Conservation (phyloP, 768 basidiomycete genomes). For the Lentinula aciculospora region DNA sequence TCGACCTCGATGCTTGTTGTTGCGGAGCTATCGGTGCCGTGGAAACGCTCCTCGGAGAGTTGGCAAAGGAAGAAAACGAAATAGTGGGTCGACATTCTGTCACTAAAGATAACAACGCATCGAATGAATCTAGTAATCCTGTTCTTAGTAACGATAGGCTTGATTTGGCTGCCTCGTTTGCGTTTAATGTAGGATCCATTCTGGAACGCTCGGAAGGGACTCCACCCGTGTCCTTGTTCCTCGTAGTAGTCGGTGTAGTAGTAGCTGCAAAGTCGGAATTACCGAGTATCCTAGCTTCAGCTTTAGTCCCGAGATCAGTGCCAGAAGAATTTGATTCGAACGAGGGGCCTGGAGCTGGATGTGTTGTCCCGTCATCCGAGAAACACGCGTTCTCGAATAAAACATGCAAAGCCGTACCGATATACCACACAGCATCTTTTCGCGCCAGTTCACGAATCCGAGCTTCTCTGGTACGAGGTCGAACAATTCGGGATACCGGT, state of each 20-base stretch:
- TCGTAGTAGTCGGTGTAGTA: not conserved
- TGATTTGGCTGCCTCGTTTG: not conserved
- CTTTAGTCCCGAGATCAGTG: not conserved
- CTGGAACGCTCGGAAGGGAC: not conserved
- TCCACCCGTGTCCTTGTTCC: not conserved
- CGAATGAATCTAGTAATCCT: slow-evolving; percentile 1
- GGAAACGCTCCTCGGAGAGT: not conserved
- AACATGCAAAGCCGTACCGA: slow-evolving; percentile 6
- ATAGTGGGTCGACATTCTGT: not conserved
- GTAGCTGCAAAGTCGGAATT: not conserved
- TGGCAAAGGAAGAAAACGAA: not conserved
- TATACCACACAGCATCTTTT: slow-evolving; percentile 7
- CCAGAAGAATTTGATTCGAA: not conserved
- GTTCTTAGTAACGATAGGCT: not conserved
- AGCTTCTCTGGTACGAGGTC: not conserved
- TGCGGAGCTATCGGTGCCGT: too few species aligned
- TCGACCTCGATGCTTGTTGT: too few species aligned
- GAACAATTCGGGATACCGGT: not conserved
- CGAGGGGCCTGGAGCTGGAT: not conserved
- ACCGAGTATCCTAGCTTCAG: not conserved
- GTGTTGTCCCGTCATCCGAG: not conserved
- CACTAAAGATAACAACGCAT: not conserved
- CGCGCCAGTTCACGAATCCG: slow-evolving; percentile 1
- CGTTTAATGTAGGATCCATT: not conserved
- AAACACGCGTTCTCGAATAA: not conserved